Base-by-base conservation (phyloP, 2,329 filamentous ascomycete genomes). In the Plenodomus biglobosus region DNA sequence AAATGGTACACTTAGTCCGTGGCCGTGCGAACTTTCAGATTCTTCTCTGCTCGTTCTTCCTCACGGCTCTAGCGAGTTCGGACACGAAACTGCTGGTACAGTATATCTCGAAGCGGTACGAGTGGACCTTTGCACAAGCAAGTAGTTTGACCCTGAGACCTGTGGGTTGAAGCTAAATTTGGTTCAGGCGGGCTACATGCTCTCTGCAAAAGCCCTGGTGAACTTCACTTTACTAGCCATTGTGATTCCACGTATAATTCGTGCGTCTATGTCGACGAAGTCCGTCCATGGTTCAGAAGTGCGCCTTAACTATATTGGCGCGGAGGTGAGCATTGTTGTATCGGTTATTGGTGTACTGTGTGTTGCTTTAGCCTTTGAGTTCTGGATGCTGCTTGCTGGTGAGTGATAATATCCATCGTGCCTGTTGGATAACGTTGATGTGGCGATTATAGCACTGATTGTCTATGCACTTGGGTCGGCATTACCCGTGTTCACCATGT, bases 81-180 rank as follows among this genome's bases (percentile, higher is more conserved):
- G 69, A 72, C 27, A 72, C 69, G 1, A 70, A 71, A 30, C 55
- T 73, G 1, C 61, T 72, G 1, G 65, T 71, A 0, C 68, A 71
- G 37, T 73, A 72, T 38, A 73, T 72, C 13, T 72, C 70, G 7
- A 71, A 71, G 44, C 56, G 70, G 21, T 73, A 72, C 24, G 56
- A 62, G n/a, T 71, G 69, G 68, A 71, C 60, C 0, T 71, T 72
- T 39, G 64, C 68, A 32, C 52, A 68, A 46, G 66, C 66, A 45
- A 38, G 42, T 15, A n/a, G 22, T 24, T 24, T 11, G 22, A 24
- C 5, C 11, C 22, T 24, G 5, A 11, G 22, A 24, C 11, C 22
- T 6, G 22, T 11, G 22, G 11, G 11, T 6, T 24, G 22, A 24
- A 11, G 22, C 30, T 40, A n/a, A 2, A 27, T 17, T 8, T 11